These are phyloP conservation scores for Curvularia hawaiiensis DNA, from an alignment of 2,329 filamentous ascomycete genomes.

Conservation along the genomic window DNA sequence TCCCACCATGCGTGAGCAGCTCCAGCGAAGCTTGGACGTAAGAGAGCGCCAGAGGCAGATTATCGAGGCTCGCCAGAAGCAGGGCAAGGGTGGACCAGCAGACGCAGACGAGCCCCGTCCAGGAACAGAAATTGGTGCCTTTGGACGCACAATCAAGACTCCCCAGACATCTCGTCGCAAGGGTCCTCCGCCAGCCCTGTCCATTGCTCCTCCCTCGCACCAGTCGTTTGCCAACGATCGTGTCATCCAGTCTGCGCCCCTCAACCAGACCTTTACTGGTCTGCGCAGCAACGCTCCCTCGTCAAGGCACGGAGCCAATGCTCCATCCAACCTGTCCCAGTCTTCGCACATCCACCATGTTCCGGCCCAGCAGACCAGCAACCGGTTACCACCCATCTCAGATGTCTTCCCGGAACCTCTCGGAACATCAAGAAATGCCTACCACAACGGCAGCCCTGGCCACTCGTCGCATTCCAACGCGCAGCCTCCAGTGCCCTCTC, in stretches of 20 bases:
- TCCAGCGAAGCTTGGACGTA: conserved; percentile 92
- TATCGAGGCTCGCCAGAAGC: conserved; percentile 91
- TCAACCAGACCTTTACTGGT: conserved; percentile 94
- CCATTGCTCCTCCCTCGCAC: conserved; percentile 92
- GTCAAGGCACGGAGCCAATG: conserved; percentile 78
- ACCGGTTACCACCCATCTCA: conserved; percentile 89
- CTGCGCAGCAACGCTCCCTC: conserved; percentile 68
- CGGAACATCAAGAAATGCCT: conserved; percentile 53
- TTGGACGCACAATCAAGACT: conserved; percentile 62
- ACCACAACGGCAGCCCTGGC: conserved; percentile 67
- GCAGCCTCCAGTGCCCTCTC: conserved; percentile 75
- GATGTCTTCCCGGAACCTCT: conserved; percentile 91
- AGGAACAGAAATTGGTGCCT: conserved; percentile 48
- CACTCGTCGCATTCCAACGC: conserved; percentile 68
- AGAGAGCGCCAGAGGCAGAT: conserved; percentile 93
- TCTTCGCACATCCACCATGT: conserved; percentile 91
- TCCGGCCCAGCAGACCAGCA: conserved; percentile 85
- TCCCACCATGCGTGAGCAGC: conserved; percentile 92
- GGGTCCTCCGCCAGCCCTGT: conserved; percentile 82
- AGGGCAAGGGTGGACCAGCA: conserved; percentile 58
- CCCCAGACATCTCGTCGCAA: conserved; percentile 75
- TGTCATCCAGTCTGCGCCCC: conserved; percentile 93
- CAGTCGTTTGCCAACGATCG: conserved; percentile 91
- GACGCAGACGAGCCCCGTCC: conserved; percentile 39
- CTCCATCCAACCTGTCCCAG: conserved; percentile 79